These are phyloP conservation scores for Apiospora saccharicola DNA, from an alignment of 2,329 filamentous ascomycete species.

Conservation along the genomic window DNA sequence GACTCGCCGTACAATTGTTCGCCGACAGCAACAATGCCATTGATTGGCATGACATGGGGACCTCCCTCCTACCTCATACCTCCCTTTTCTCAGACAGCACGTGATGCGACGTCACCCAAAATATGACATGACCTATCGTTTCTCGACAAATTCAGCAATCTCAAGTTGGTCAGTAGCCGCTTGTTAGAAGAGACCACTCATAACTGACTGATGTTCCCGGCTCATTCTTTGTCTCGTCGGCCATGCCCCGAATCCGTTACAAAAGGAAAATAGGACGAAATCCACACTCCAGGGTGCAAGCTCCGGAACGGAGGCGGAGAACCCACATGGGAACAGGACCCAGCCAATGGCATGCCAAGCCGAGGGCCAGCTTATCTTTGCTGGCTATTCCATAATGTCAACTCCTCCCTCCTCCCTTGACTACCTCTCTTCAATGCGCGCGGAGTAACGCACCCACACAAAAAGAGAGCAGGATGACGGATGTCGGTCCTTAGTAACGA, in stretches of 20 bases:
- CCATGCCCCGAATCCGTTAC: not conserved
- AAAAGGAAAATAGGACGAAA: not conserved
- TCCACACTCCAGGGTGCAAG: not conserved
- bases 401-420: not conserved
- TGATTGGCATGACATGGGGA: not conserved
- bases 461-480: not conserved
- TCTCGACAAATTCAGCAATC: not conserved
- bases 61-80: not conserved
- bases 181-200: not conserved
- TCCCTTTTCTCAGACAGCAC: not conserved
- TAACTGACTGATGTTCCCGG: not conserved
- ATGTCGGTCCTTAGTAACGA: slow-evolving; percentile 4
- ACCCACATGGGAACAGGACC: not conserved
- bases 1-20: slow-evolving; percentile 12
- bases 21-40: slow-evolving; percentile 6
- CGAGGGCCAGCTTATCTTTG: slow-evolving; percentile 14
- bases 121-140: not conserved
- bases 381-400: slow-evolving; percentile 10
- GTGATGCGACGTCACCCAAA: slow-evolving; percentile 9
- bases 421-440: not conserved
- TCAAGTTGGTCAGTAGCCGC: no score
- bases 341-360: slow-evolving; percentile 10
- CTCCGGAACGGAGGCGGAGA: slow-evolving; percentile 20
- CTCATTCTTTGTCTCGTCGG: not conserved
- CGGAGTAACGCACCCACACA: slow-evolving; percentile 12